Base-by-base conservation (phyloP, 2,329 filamentous ascomycete species). In the Alternaria sp. region DNA sequence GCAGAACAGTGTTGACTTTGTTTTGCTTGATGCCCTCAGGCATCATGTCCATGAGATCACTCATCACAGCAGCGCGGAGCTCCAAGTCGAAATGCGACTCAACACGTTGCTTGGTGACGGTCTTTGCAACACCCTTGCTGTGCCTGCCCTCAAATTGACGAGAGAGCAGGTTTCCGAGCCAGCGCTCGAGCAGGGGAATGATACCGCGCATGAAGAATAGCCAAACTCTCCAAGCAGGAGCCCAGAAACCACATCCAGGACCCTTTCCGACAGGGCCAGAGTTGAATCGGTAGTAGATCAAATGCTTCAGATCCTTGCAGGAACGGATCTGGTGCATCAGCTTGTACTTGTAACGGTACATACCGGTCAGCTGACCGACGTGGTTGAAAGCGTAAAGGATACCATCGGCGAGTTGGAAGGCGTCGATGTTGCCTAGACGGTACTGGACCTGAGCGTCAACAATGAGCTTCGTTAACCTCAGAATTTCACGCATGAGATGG, bases 341-440 rank as follows among this genome's bases (percentile, higher is more conserved):
- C 86, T 99, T 99, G 85, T 99, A 99, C 86, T 99, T 99, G 87
- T 99, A 99, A 65, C 96, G 91, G 83, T 99, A 99, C 96, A 99
- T 99, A 79, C 96, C 96, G 15, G 96, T 99, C 65, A 99, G 85
- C 81, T 99, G 96, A 66, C 96, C 96, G 61, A 99, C 96, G 73
- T 99, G 96, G 82, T 99, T 99, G 84, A 99, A 99, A 17, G 96
- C 96, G 73, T 99, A 99, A n/a, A 98, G 85, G 61, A 99, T 99
- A 80, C 96, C 96, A 80, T 99, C 96, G 4, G 96, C 96, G 68
- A 99, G 89, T 80, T 99, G 96, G 85, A 99, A 99, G 40, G 96
- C 96, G 80, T 99, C 96, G 67, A 99, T 98, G 75, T 99, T 99
- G 62, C 96, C 96, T 43, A 99, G 85, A 26, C 96, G 91, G 78